These are phyloP conservation scores for Lepiota subincarnata DNA, from an alignment of 768 basidiomycete species.

Conservation along the genomic window DNA sequence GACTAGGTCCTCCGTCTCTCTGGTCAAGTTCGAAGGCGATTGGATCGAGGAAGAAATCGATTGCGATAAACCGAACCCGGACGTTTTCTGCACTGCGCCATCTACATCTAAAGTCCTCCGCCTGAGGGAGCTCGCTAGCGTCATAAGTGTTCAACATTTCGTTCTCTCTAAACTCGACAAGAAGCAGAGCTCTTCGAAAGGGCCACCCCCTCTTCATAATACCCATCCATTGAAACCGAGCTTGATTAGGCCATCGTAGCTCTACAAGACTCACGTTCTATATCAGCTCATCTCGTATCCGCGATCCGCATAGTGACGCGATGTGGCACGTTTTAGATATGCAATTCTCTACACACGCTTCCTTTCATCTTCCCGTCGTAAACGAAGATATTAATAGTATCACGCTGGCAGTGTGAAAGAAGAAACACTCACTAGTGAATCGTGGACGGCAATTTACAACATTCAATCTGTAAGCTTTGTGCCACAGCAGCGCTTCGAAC, in stretches of 20 bases:
- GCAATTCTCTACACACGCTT: background rate
- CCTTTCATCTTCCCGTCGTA: background rate
- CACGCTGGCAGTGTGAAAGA: background rate
- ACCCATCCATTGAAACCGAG: background rate
- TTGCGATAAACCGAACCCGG: background rate
- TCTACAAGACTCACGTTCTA: background rate
- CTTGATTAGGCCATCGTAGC: background rate
- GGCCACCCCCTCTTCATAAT: background rate
- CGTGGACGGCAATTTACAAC: background rate
- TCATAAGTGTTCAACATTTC: background rate
- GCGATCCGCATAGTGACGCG: background rate
- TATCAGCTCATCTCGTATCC: background rate
- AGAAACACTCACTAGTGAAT: background rate
- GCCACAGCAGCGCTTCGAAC: background rate
- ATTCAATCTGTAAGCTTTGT: background rate
- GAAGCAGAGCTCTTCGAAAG: background rate
- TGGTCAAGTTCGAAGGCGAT: conserved; percentile 3
- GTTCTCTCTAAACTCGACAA: conserved; percentile 1
- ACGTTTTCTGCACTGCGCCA: background rate
- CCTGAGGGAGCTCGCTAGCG: background rate
- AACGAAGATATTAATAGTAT: background rate
- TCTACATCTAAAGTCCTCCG: background rate
- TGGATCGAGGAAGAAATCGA: conserved; percentile 1
- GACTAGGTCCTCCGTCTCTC: background rate
- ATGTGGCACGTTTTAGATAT: background rate